Percentiles rank a stretch among this genome's conserved stretches.
These are phyloP conservation scores for Botrytis paeoniae DNA, from an alignment of 2,329 filamentous ascomycete genomes.

Conservation along the genomic window DNA sequence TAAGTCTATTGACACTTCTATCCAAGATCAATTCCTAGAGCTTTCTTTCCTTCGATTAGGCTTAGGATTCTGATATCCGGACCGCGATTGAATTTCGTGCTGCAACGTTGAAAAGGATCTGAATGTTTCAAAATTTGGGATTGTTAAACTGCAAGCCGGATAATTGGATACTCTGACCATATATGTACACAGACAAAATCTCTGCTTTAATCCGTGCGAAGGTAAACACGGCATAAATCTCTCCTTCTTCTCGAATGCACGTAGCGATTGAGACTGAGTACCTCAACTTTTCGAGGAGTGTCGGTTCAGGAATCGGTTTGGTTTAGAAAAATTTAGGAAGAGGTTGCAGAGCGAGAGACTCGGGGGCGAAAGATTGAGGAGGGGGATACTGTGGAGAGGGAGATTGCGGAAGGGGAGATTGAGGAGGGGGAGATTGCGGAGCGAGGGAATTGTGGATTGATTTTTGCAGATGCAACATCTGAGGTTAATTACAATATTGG, in stretches of 20 bases:
- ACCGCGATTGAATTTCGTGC: neutral
- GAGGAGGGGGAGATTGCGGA: too few species aligned
- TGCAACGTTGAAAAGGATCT: neutral
- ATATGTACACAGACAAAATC: neutral
- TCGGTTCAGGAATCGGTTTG: neutral
- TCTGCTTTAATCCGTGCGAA: neutral
- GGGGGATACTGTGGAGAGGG: too few species aligned
- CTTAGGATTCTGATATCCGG: neutral
- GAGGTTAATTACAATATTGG: neutral
- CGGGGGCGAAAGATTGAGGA: too few species aligned
- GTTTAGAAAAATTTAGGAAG: neutral
- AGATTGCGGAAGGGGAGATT: too few species aligned
- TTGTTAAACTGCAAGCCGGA: neutral
- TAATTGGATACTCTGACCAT: neutral
- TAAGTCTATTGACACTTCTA: neutral
- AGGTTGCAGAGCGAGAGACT: too few species aligned
- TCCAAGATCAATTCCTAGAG: neutral
- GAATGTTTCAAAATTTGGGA: neutral
- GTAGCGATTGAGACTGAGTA: neutral
- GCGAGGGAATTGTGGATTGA: neutral
- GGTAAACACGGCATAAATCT: neutral
- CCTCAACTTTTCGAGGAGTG: neutral
- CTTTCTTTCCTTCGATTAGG: neutral
- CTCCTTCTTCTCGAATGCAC: neutral
- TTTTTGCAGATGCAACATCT: neutral